Conservation (phyloP, 2,329 filamentous ascomycete genomes). For the Ophiostoma tasmaniense region DNA sequence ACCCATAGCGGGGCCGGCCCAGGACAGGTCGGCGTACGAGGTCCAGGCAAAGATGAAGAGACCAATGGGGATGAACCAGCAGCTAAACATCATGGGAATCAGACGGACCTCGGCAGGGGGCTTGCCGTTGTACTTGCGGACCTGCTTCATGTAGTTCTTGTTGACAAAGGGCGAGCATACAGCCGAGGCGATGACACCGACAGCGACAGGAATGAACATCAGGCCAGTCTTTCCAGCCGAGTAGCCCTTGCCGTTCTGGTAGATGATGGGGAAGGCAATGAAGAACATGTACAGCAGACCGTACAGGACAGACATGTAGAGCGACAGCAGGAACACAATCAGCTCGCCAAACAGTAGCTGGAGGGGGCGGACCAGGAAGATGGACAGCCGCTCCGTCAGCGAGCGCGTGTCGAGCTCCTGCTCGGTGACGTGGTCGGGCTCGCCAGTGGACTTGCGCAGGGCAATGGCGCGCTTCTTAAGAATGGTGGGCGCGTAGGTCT, state of each 20-base stretch:
- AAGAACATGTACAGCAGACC: slow-evolving; percentile 71
- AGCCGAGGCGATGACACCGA: slow-evolving; percentile 61
- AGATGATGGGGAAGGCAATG: slow-evolving; percentile 62
- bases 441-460: slow-evolving; percentile 59
- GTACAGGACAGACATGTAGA: slow-evolving; percentile 82
- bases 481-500: slow-evolving; percentile 78
- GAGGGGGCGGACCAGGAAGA: slow-evolving; percentile 76
- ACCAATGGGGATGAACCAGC: slow-evolving; percentile 59
- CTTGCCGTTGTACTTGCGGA: slow-evolving; percentile 55
- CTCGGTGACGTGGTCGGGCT: slow-evolving; percentile 64
- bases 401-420: slow-evolving; percentile 68
- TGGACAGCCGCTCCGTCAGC: slow-evolving; percentile 55
- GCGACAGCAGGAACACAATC: slow-evolving; percentile 73
- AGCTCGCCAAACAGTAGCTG: slow-evolving; percentile 76
- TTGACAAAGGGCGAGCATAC: slow-evolving; percentile 65
- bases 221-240: slow-evolving; percentile 64
- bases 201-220: slow-evolving; percentile 77
- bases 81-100: slow-evolving; percentile 72
- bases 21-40: slow-evolving; percentile 56
- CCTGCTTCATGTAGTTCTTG: slow-evolving; percentile 65
- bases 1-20: slow-evolving; percentile 64
- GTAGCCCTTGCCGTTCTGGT: slow-evolving; percentile 71
- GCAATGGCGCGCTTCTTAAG: slow-evolving; percentile 62
- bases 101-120: slow-evolving; percentile 71
- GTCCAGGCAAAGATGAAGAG: slow-evolving; percentile 46